Conservation (phyloP, 2,329 filamentous ascomycete genomes). For the Hypoxylon rubiginosum region DNA sequence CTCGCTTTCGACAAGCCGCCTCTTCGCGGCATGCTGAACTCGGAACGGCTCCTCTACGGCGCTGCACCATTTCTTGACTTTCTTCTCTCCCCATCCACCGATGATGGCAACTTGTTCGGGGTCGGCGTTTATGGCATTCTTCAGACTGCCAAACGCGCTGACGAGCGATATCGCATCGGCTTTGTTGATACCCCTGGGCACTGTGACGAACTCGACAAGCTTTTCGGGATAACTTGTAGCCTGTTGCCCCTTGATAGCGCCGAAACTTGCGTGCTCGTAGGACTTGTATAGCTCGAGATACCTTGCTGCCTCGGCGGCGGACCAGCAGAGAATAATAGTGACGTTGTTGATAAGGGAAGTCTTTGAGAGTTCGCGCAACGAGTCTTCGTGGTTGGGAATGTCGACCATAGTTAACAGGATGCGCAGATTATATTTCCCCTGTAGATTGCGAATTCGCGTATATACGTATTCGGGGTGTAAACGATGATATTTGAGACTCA, state of each 20-base stretch:
- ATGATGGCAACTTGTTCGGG: constrained; percentile 87
- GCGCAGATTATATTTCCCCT: constrained; percentile 87
- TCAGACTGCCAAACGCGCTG: constrained; percentile 90
- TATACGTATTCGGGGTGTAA: constrained; percentile 99
- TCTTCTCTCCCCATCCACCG: constrained; percentile 95
- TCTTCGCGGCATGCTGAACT: constrained; percentile 76
- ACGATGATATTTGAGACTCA: constrained; percentile 96
- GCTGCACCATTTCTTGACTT: constrained; percentile 87
- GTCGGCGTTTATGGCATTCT: constrained; percentile 87
- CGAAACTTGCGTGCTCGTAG: constrained; percentile 85
- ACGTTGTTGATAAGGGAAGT: constrained; percentile 93
- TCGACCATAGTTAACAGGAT: constrained; percentile 93
- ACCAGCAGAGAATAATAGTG: constrained; percentile 94
- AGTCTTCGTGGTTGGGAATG: constrained; percentile 93
- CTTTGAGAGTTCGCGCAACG: constrained; percentile 89
- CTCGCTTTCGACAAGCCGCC: constrained; percentile 49
- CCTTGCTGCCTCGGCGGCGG: constrained; percentile 89
- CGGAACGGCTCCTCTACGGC: constrained; percentile 89
- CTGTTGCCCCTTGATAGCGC: constrained; percentile 87
- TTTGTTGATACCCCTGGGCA: constrained; percentile 91
- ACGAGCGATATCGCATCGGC: constrained; percentile 92
- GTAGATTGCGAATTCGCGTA: constrained; percentile 86
- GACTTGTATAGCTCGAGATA: constrained; percentile 97
- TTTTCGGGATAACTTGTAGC: constrained; percentile 86
- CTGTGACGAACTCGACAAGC: constrained; percentile 92